These are phyloP conservation scores for Daldinia loculata DNA, from an alignment of 495 filamentous ascomycete genomes.

Conservation along the genomic window DNA sequence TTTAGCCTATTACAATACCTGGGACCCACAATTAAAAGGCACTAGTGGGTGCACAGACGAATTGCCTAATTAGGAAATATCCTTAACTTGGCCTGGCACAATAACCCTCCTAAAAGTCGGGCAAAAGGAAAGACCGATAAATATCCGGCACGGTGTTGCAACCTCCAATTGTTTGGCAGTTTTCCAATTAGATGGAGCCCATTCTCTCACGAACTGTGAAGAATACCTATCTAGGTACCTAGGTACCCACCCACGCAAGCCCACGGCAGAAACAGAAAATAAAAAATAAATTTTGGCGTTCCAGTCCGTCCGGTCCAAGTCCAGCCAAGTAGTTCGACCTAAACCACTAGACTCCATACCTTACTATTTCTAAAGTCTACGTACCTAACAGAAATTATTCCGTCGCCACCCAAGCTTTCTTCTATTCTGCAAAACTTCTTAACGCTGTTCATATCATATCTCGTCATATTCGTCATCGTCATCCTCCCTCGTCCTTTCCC, in stretches of 20 bases:
- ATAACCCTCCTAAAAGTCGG: too few relatives aligned
- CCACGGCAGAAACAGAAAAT: constrained; percentile 21
- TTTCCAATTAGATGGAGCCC: constrained; percentile 25
- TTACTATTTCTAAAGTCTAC: neutral
- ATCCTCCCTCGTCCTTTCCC: constrained; percentile 7
- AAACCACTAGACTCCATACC: neutral
- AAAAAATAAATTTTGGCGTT: constrained; percentile 22
- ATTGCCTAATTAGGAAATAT: too few relatives aligned
- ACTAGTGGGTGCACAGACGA: too few relatives aligned
- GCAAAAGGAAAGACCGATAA: constrained; percentile 39
- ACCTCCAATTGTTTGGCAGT: constrained; percentile 24
- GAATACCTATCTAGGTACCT: neutral
- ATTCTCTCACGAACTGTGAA: constrained; percentile 13
- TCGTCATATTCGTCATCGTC: constrained; percentile 2
- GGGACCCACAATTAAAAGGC: too few relatives aligned
- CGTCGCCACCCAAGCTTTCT: constrained; percentile 15
- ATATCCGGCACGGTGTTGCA: constrained; percentile 25
- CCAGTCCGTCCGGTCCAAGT: neutral
- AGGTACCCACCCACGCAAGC: constrained; percentile 3
- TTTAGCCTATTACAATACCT: too few relatives aligned
- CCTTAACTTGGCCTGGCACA: too few relatives aligned
- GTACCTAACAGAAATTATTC: neutral
- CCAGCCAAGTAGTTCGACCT: neutral
- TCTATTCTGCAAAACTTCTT: neutral
- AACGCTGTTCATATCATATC: neutral